A percentile compares a stretch with the other conserved stretches of the same genome.
These are phyloP conservation scores for Aspergillus funiculosus DNA, from an alignment of 495 filamentous ascomycete species.

Conservation along the genomic window DNA sequence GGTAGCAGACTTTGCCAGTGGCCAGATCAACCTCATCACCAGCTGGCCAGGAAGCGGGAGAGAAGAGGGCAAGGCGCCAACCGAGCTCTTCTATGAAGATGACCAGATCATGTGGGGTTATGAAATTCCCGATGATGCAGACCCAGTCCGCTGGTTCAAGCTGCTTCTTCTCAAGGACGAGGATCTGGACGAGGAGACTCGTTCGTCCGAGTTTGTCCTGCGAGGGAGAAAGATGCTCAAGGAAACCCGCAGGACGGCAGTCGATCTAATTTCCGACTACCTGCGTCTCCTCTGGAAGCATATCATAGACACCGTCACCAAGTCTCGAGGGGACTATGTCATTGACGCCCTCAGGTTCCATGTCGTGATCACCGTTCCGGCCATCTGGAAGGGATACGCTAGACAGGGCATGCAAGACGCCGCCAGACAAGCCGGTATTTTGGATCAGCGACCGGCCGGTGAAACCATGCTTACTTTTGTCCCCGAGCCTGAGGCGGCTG, in stretches of 20 bases:
- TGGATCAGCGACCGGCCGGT: background rate
- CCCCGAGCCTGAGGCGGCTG: conserved; percentile 9
- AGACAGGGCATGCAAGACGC: conserved; percentile 10
- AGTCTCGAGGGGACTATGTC: conserved; percentile 7
- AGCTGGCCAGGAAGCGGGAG: conserved; percentile 4
- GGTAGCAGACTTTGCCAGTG: conserved; percentile 7
- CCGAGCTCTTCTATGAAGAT: conserved; percentile 9
- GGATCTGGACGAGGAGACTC: conserved; percentile 1
- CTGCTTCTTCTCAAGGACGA: conserved; percentile 6
- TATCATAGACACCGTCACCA: conserved; percentile 5
- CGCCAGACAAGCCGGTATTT: conserved; percentile 6
- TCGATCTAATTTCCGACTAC: conserved; percentile 6
- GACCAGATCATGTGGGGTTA: conserved; percentile 8
- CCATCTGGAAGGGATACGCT: conserved; percentile 11
- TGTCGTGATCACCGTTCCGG: conserved; percentile 9
- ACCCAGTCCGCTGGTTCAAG: conserved; percentile 11
- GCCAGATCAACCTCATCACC: conserved; percentile 11
- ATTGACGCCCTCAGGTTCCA: conserved; percentile 8
- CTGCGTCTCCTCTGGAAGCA: conserved; percentile 5
- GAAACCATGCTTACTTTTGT: conserved; percentile 8
- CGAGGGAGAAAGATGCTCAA: conserved; percentile 10
- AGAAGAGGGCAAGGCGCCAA: conserved; percentile 10
- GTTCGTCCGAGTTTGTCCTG: conserved; percentile 1
- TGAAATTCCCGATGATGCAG: conserved; percentile 8
- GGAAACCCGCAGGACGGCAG: conserved; percentile 5